Base-by-base conservation (phyloP, 441 rosid genomes). In the Rhodomyrtus psidioides region DNA sequence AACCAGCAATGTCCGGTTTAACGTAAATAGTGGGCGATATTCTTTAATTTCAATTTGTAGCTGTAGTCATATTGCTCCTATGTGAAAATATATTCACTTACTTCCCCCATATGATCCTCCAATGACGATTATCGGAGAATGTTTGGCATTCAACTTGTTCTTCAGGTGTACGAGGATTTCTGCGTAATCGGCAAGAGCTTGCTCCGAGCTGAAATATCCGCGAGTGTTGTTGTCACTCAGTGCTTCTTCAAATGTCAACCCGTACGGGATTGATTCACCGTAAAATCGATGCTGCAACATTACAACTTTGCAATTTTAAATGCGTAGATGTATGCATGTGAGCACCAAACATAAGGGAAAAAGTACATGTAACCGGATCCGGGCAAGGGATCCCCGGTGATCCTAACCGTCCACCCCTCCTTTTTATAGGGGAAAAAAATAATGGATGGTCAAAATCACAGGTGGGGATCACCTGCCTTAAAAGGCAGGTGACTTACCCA, bases 141-240 rank as follows among this genome's bases (percentile, higher is more conserved):
- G 51, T 49, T 49, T 49, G 13, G 51, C 51, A 49, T 49, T 49
- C 51, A 62, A 62, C 24, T 70, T 86, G 60, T 94, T 65, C 90
- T 93, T 95, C 39, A 94, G 55, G 58, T 92, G 90, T 84, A 89
- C 59, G 59, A 95, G 90, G 79, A 94, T 90, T 53, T 89, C 93
- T 10, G 98, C 97, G 60, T 94, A 94, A 55, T 94, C 96, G 30
- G 96, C 93, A 21, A 94, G 84, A 19, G 96, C 98, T 90, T 95
- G 97, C 23, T 91, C 95, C 17, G 98, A 90, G 70, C 85, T 93
- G 89, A 95, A 91, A 91, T 92, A 95, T 3, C 97, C 96, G 5
- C 87, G 90, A 26, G 88, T 82, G 87, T 92, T 93, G 12, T 92
- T 90, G 83, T 93, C 92, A 30, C 58, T 87, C 85, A 92, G 53